A percentile compares a stretch with the other conserved stretches of the same genome.
phyloP scores from a whole-genome alignment of 2,329 filamentous ascomycete species.

The Fusarium sp. region DNA sequence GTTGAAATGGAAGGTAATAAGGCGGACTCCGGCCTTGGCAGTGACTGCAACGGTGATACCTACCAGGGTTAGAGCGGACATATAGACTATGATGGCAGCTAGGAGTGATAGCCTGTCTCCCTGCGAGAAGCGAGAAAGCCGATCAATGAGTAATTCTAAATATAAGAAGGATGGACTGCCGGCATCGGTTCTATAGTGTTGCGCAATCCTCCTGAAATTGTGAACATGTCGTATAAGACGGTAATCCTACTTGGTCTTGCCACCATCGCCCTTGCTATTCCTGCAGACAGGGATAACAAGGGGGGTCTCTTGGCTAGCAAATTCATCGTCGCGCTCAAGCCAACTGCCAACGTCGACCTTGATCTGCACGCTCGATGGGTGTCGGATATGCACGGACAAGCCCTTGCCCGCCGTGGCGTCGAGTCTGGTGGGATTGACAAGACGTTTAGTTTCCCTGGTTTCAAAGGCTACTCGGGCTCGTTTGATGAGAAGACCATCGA shows the following conservation, averaged over 20 bases:
- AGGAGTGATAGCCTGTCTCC: neutral
- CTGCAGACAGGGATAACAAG: neutral
- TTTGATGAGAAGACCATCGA: constrained; percentile 1
- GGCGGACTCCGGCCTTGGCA: neutral
- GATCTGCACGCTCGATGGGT: neutral
- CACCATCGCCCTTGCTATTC: neutral
- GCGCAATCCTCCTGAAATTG: fast-evolving
- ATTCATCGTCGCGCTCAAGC: neutral
- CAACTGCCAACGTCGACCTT: neutral
- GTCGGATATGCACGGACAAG: neutral
- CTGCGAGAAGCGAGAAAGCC: fast-evolving
- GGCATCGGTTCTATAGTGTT: fast-evolving
- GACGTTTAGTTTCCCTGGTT: neutral
- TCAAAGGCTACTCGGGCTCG: neutral
- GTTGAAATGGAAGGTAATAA: neutral
- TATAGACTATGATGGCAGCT: neutral
- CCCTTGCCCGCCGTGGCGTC: neutral
- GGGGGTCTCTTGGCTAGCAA: neutral
- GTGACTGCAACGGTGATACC: neutral
- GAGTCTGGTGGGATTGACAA: neutral
- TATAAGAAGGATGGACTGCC: neutral
- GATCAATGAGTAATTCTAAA: fast-evolving
- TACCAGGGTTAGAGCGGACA: neutral
- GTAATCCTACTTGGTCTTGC: neutral
- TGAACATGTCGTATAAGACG: neutral